Base-by-base conservation (phyloP, 139 green algal species). In the Chlorella sorokiniana region DNA sequence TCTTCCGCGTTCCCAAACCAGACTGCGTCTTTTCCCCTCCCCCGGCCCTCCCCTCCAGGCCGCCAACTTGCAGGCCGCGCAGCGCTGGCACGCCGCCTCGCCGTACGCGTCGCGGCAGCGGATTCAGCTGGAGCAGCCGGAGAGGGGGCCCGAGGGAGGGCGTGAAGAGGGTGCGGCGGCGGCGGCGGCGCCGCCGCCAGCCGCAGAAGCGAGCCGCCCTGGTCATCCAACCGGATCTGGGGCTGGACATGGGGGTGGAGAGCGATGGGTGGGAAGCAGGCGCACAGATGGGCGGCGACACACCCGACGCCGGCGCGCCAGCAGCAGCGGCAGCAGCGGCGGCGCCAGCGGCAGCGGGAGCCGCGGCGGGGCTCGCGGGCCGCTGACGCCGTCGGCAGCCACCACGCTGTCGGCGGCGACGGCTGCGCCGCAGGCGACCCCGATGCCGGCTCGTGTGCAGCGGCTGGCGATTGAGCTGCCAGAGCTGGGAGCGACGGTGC, bases 171-270 rank as follows among this genome's bases (percentile, higher is more conserved):
- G 14, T 25, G 48, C 14, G 14, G 16, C 48, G 16, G 62, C 31
- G 8, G 27, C 62, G 40, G 62, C 62, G 14, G 62, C 11, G 31
- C 31, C 3, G 62, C 62, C 62, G 31, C 31, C 62, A 23, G 62
- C 31, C 31, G 7, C 62, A 22, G 31, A 20, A 38, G 62, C 70
- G 44, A 4, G 25, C 33, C 8, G 45, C 40, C 10, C 29, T 78
- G 31, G 70, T 78, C 16, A 63, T 78, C 3, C 70, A 78, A 31
- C 70, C 70, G 0, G 70, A 78, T n/a, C 18, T 78, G 16, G 38
- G 40, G 4, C 38, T 74, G 7, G 67, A 22, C 0, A 38, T 74
- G 2, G 52, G 67, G 38, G 29, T 22, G n/a, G 4, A 16, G 65
- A 35, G n/a, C 8, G 22, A 45, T 33, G 37, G 35, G 18, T 33